Evolutionary conservation across 176 grass and related monocot genomes (phyloP).

Genomic region (Coix lacrymajobi): DNA sequence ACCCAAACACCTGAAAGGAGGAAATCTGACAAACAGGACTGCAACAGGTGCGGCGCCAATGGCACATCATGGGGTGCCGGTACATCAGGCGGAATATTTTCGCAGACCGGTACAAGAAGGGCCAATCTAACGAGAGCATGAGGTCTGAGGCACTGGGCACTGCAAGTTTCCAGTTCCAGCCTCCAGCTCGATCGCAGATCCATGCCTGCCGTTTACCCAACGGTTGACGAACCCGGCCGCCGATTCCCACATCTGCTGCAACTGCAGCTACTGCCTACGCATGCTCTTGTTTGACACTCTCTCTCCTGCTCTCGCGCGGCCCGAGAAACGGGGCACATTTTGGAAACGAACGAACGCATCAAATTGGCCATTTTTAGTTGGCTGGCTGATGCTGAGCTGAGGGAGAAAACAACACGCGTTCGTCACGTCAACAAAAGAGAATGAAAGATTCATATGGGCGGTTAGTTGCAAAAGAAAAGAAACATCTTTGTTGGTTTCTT

Average conservation of each 20-base stretch:
- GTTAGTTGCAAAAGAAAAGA: background rate
- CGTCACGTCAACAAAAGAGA: slow-evolving; percentile 42
- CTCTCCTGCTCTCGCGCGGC: slow-evolving; percentile 7
- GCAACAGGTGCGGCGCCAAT: slow-evolving; percentile 12
- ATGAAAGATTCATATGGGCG: slow-evolving; percentile 12
- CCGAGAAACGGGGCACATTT: slow-evolving; percentile 20
- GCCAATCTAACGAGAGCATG: slow-evolving; percentile 27
- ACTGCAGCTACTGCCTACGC: slow-evolving; percentile 34
- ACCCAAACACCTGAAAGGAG: background rate
- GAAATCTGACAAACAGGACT: background rate
- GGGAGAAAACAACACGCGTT: background rate
- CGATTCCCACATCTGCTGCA: slow-evolving; percentile 24
- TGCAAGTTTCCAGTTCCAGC: slow-evolving; percentile 27
- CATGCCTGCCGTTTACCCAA: slow-evolving; percentile 30
- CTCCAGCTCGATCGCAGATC: slow-evolving; percentile 47
- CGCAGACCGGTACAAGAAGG: slow-evolving; percentile 25
- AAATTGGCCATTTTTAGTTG: slow-evolving; percentile 28
- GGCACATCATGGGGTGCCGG: background rate
- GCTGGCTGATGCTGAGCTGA: background rate
- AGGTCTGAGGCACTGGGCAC: background rate
- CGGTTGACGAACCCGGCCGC: slow-evolving; percentile 7
- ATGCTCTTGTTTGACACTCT: too few species aligned
- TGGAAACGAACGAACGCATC: background rate
- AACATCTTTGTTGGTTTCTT: background rate
- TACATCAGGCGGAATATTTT: slow-evolving; percentile 25